Evolutionary conservation across 345 rosid species (phyloP).

Genomic region (Conringia planisiliqua): DNA sequence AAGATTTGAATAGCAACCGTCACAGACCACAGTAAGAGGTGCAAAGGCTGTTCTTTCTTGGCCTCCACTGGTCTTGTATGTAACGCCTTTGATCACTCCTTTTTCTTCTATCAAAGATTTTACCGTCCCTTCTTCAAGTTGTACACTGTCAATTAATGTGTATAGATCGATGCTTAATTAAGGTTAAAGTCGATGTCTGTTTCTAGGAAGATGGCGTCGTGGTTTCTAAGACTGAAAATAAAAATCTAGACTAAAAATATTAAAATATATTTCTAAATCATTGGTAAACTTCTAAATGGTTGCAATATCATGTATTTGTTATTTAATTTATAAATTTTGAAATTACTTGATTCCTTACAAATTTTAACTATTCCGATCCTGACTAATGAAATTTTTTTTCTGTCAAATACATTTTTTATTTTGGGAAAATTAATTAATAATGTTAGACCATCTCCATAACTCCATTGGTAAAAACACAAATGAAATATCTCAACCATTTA

Average conservation of each 20-base stretch:
- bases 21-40: constrained; percentile 54
- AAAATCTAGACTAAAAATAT: too few species aligned
- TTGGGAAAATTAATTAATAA: too few species aligned
- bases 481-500: too few species aligned
- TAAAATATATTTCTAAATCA: not conserved
- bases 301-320: not conserved
- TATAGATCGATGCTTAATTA: not conserved
- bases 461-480: too few species aligned
- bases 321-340: too few species aligned
- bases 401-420: too few species aligned
- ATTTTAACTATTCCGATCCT: not conserved
- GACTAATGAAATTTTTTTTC: not conserved
- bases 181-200: not conserved
- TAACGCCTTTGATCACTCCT: constrained; percentile 44
- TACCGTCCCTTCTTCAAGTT: constrained; percentile 45
- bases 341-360: not conserved
- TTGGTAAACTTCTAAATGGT: not conserved
- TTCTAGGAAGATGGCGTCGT: too few species aligned
- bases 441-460: too few species aligned
- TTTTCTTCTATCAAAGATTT: constrained; percentile 47
- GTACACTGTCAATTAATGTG: constrained; percentile 34
- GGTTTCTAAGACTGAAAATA: too few species aligned
- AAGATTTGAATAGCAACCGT: constrained; percentile 49
- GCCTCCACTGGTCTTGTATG: constrained; percentile 35
- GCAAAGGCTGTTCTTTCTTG: constrained; percentile 38